Percentiles rank a stretch among this genome's conserved stretches.
Conservation (phyloP, 306 rosid species). For the Cyclanthera cordifolia region DNA sequence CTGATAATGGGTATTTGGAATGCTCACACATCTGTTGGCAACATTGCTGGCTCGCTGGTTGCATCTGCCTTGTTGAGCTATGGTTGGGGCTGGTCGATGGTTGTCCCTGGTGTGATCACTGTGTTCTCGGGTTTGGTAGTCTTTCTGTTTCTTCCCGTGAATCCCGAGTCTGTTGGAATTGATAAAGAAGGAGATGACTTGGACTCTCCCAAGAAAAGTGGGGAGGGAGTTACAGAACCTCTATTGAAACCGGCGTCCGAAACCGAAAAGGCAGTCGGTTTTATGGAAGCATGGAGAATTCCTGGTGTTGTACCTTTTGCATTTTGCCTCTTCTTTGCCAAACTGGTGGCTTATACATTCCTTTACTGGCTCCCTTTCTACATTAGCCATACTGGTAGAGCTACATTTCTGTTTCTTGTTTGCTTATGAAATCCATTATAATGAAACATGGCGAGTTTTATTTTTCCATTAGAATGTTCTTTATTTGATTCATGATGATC, state of each 20-base stretch:
- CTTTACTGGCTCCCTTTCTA: constrained; percentile 99
- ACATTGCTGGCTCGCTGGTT: constrained; percentile 75
- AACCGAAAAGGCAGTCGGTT: constrained; percentile 49
- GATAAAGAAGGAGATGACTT: constrained; percentile 41
- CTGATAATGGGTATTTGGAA: constrained; percentile 98
- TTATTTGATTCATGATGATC: background rate
- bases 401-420: constrained; percentile 1
- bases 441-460: too few species aligned
- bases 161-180: constrained; percentile 61
- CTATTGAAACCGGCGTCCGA: constrained; percentile 32
- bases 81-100: constrained; percentile 99
- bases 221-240: constrained; percentile 41
- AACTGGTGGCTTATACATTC: constrained; percentile 96
- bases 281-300: constrained; percentile 90
- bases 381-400: constrained; percentile 72
- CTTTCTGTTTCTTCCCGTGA: constrained; percentile 53
- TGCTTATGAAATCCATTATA: background rate
- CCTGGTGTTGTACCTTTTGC: constrained; percentile 99
- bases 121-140: constrained; percentile 50
- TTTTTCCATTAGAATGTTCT: too few species aligned
- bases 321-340: constrained; percentile 81
- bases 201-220: constrained; percentile 39
- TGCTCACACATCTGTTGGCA: constrained; percentile 94
- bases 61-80: constrained; percentile 73
- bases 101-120: constrained; percentile 59